Evolutionary conservation across 2,329 filamentous ascomycete species (phyloP).

Genomic region (Trichoderma hamatum): DNA sequence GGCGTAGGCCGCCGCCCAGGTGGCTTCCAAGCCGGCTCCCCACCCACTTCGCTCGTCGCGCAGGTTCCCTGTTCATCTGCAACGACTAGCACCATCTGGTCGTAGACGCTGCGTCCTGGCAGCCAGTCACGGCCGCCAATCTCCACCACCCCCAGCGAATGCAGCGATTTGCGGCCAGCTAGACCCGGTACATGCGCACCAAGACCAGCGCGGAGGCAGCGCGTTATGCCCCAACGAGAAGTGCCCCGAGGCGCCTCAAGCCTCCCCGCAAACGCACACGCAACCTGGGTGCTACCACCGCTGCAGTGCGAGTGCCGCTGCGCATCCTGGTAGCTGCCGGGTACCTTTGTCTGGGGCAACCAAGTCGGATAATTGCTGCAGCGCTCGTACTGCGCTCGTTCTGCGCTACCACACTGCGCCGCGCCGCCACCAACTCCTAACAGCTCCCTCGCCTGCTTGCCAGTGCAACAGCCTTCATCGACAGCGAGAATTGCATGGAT

Average conservation of each 20-base stretch:
- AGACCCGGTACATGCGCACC: constrained; percentile 9
- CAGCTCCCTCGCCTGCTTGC: constrained; percentile 6
- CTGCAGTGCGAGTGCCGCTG: neutral
- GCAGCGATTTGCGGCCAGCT: constrained; percentile 25
- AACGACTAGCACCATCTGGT: neutral
- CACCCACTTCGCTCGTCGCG: neutral
- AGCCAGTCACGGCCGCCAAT: constrained; percentile 19
- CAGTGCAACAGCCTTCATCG: neutral
- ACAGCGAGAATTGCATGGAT: constrained; percentile 22
- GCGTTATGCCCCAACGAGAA: constrained; percentile 2
- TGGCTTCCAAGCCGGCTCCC: neutral
- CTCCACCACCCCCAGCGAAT: constrained; percentile 18
- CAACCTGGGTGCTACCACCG: neutral
- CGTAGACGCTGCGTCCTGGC: neutral
- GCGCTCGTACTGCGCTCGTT: constrained; percentile 1
- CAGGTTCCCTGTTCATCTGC: constrained; percentile 12
- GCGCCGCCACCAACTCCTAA: neutral
- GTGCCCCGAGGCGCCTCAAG: constrained; percentile 19
- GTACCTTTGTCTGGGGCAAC: constrained; percentile 18
- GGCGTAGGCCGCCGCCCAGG: neutral
- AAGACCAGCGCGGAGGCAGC: constrained; percentile 16
- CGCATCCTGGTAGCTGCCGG: neutral
- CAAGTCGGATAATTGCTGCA: constrained; percentile 4
- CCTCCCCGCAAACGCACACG: constrained; percentile 22
- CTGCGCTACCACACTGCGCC: neutral